These are phyloP conservation scores for Zygoascus sp. DNA, from an alignment of 1,139 yeast genomes.

Conservation along the genomic window DNA sequence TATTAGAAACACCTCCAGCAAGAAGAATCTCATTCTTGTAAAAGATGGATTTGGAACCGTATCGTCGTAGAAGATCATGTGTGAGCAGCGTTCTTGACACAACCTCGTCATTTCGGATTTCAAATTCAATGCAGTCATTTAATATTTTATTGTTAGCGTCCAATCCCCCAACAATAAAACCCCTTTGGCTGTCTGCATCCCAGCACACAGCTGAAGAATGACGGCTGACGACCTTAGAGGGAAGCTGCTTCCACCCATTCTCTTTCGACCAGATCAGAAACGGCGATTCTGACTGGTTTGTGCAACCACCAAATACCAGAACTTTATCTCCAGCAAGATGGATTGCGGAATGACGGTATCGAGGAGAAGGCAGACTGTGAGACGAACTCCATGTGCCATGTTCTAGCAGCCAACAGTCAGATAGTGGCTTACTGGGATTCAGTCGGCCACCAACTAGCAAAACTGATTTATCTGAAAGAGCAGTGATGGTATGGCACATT, in stretches of 20 bases:
- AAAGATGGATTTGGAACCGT: constrained; percentile 21
- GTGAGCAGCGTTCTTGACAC: constrained; percentile 2
- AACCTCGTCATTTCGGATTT: constrained; percentile 17
- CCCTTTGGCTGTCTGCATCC: constrained; percentile 33
- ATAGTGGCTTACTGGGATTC: constrained; percentile 49
- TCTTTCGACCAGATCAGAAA: constrained; percentile 21
- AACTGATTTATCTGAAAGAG: constrained; percentile 30
- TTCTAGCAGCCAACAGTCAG: constrained; percentile 41
- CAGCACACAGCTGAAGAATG: constrained; percentile 35
- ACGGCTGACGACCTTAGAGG: constrained; percentile 15
- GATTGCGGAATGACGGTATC: constrained; percentile 15
- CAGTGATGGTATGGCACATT: constrained; percentile 56
- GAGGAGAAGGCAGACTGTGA: constrained; percentile 37
- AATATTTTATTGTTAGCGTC: constrained; percentile 37
- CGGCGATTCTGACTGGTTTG: constrained; percentile 23
- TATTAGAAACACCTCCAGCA: constrained; percentile 39
- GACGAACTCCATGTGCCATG: constrained; percentile 37
- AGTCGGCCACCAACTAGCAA: constrained; percentile 67
- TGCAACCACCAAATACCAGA: constrained; percentile 52
- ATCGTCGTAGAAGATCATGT: constrained; percentile 15
- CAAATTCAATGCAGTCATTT: constrained; percentile 37
- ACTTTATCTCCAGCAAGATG: constrained; percentile 36
- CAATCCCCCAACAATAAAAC: constrained; percentile 57
- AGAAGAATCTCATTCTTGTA: constrained; percentile 11
- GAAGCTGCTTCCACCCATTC: constrained; percentile 24